Percentiles rank a stretch among this genome's conserved stretches.
Conservation (phyloP, 2,329 filamentous ascomycete species). For the Cytospora schulzeri region DNA sequence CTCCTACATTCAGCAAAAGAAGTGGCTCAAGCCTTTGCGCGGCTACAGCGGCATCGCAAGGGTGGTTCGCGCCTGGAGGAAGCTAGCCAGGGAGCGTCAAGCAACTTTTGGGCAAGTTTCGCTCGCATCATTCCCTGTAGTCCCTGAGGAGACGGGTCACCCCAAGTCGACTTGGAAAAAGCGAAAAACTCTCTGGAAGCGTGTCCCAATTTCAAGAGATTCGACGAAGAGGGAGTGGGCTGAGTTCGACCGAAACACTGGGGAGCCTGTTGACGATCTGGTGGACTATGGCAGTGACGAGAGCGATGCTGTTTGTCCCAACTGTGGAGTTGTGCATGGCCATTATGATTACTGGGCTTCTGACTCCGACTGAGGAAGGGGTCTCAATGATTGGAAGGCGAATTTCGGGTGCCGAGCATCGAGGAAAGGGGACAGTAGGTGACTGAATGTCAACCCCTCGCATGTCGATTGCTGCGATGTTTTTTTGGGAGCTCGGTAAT, state of each 20-base stretch:
- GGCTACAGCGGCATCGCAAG: conserved; percentile 45
- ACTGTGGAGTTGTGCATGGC: conserved; percentile 26
- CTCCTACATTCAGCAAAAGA: conserved; percentile 45
- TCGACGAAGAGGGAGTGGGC: conserved; percentile 48
- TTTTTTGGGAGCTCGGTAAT: not conserved
- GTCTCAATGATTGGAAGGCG: not conserved
- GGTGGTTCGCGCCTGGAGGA: conserved; percentile 50
- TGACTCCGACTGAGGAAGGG: conserved; percentile 19
- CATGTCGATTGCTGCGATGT: not conserved
- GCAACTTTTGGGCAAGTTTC: conserved; percentile 6
- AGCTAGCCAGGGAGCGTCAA: conserved; percentile 29
- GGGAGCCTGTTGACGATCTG: conserved; percentile 22
- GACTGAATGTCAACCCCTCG: not conserved
- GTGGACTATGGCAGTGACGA: conserved; percentile 27
- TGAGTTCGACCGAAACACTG: conserved; percentile 43
- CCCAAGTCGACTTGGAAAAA: conserved; percentile 45
- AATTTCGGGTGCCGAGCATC: not conserved
- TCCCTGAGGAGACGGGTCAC: conserved; percentile 45
- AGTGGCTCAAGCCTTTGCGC: conserved; percentile 43
- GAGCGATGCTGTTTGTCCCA: conserved; percentile 25
- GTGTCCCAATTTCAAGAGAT: conserved; percentile 47
- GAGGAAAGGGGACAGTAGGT: not conserved
- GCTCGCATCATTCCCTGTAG: conserved; percentile 38
- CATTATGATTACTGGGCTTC: conserved; percentile 19
- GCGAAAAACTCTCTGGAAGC: conserved; percentile 54